A percentile compares a stretch with the other conserved stretches of the same genome.
These are phyloP conservation scores for Wickerhamomyces sydowiorum DNA, from an alignment of 805 yeast genomes.

Conservation along the genomic window DNA sequence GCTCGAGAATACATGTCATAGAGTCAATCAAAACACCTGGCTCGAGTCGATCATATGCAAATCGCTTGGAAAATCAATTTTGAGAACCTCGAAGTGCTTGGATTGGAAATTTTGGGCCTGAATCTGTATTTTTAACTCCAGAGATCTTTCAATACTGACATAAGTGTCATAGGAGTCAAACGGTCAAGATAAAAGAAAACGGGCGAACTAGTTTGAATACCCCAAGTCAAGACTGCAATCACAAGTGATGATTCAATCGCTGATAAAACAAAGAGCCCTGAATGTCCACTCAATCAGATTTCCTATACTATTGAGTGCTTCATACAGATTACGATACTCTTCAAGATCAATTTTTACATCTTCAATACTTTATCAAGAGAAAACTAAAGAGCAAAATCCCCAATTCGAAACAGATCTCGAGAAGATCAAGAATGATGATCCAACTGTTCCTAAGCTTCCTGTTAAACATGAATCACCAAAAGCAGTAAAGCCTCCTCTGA, in stretches of 20 bases:
- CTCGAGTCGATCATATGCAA: too few relatives aligned
- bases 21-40: too few relatives aligned
- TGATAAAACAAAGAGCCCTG: neutral
- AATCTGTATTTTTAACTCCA: too few relatives aligned
- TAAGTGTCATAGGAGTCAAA: too few relatives aligned
- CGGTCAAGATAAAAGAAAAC: too few relatives aligned
- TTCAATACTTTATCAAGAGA: neutral
- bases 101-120: too few relatives aligned
- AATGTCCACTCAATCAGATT: neutral
- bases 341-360: neutral
- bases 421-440: neutral
- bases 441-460: neutral
- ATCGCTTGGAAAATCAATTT: too few relatives aligned
- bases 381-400: neutral
- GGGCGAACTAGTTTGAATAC: too few relatives aligned
- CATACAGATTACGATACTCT: neutral
- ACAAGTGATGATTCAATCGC: neutral
- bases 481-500: conserved; percentile 48
- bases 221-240: neutral
- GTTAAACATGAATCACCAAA: neutral
- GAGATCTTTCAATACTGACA: too few relatives aligned
- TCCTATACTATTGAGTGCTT: neutral
- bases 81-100: too few relatives aligned
- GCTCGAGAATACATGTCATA: too few relatives aligned
- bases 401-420: neutral